Base-by-base conservation (phyloP, 768 basidiomycete species). In the Candolleomyces aberdarensis region DNA sequence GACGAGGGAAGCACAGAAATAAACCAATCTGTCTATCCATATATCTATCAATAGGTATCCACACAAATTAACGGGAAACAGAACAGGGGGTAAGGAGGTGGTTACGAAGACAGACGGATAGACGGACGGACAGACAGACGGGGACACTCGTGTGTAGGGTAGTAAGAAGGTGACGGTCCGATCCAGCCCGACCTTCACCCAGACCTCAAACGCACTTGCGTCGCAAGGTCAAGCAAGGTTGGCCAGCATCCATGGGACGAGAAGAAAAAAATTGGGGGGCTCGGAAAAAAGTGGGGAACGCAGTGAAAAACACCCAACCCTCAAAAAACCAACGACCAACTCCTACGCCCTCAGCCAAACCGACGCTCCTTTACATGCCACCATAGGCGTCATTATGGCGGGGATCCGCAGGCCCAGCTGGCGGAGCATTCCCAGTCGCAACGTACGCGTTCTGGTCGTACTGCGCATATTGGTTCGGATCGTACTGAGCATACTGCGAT, bases 301-400 rank as follows among this genome's bases (percentile, higher is more conserved):
- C 13, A n/a, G n/a, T 13, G 48, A 19, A 49, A 1, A 49, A 49
- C 20, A 49, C 15, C 48, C 48, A 19, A 26, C 15, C 49, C 40
- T 10, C 8, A 53, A 17, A 17, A 10, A 19, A 20, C 26, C 36
- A 39, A 13, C 31, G 9, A 56, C 41, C 55, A 6, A 56, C 43
- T 7, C 41, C 41, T 49, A 31, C 40, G 31, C 39, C 14, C 41
- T 43, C 36, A 32, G 48, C 58, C 48, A n/a, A 49, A 44, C 43
- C 48, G 48, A 57, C 49, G 44, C 41, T 26, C 58, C 19, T 56
- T 72, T 68, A 75, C 63, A 73, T 75, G 40, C 73, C 76, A 63
- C 72, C 76, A 68, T 75, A 77, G 41, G 72, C 76, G 66, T 74
- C 77, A 32, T 58, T 44, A 22, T 53, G 43, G 19, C 59, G 63